A percentile compares a stretch with the other conserved stretches of the same genome.
These are phyloP conservation scores for Gigaspora rosea DNA, from an alignment of 192 early-diverging fungal genomes.

Conservation along the genomic window DNA sequence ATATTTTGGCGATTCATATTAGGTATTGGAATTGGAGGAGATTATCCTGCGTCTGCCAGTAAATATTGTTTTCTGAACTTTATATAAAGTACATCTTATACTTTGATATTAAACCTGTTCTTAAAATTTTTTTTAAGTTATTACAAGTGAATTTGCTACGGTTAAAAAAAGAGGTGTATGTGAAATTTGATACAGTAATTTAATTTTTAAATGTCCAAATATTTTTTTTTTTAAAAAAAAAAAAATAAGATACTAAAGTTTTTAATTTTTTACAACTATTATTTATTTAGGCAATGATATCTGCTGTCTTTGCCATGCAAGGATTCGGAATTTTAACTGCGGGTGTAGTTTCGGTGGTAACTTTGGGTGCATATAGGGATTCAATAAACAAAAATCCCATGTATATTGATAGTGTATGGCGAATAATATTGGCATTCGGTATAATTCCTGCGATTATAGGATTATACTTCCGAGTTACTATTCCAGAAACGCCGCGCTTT, in stretches of 20 bases:
- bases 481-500: constrained; percentile 84
- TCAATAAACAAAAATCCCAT: constrained; percentile 45
- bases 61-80: neutral
- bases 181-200: too few relatives aligned
- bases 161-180: constrained; percentile 65
- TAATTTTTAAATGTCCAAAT: too few relatives aligned
- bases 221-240: too few relatives aligned
- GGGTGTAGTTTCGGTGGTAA: constrained; percentile 66
- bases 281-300: constrained; percentile 61
- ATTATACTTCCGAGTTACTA: constrained; percentile 80
- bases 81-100: neutral
- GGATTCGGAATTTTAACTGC: constrained; percentile 85
- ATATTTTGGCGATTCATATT: constrained; percentile 89
- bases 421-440: constrained; percentile 78
- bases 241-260: too few relatives aligned
- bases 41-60: constrained; percentile 92
- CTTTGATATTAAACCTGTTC: constrained; percentile 55
- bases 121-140: constrained; percentile 62
- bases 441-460: constrained; percentile 75
- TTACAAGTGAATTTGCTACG: constrained; percentile 88
- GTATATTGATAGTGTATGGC: constrained; percentile 86
- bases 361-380: constrained; percentile 66
- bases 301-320: constrained; percentile 88
- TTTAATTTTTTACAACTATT: too few relatives aligned
- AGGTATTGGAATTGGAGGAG: constrained; percentile 92